These are phyloP conservation scores for Rubia tinctorum DNA, from an alignment of 305 asterid species.

Conservation along the genomic window DNA sequence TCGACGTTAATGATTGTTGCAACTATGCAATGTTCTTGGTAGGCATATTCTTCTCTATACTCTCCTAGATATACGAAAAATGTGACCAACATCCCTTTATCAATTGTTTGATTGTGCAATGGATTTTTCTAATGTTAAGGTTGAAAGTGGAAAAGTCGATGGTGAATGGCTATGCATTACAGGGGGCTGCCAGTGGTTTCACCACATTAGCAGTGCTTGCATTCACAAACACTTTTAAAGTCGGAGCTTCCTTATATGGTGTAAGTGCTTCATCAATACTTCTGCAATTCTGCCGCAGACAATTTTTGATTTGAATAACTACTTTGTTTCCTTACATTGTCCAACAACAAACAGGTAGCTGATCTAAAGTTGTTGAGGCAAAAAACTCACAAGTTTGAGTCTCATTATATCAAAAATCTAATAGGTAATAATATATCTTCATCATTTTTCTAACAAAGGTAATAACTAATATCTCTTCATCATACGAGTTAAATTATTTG, in stretches of 20 bases:
- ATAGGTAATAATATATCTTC: slow-evolving; percentile 38
- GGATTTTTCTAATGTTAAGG: slow-evolving; percentile 43
- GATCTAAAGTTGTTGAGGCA: slow-evolving; percentile 67
- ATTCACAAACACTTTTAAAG: slow-evolving; percentile 75
- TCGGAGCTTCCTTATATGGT: slow-evolving; percentile 94
- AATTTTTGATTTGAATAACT: background rate
- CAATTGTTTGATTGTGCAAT: slow-evolving; percentile 4
- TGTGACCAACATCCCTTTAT: too few relatives aligned
- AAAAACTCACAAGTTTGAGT: slow-evolving; percentile 88
- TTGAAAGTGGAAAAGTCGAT: slow-evolving; percentile 80
- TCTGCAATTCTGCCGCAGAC: slow-evolving; percentile 48
- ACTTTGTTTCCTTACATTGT: slow-evolving; percentile 8
- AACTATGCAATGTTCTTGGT: too few relatives aligned
- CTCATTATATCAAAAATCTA: slow-evolving; percentile 78
- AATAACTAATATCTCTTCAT: too few relatives aligned
- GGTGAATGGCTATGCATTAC: slow-evolving; percentile 82
- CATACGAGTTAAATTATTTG: background rate
- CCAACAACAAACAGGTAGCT: slow-evolving; percentile 61
- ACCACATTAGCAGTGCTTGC: slow-evolving; percentile 97
- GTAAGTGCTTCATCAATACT: slow-evolving; percentile 48
- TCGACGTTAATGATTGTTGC: too few relatives aligned
- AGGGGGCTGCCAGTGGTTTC: slow-evolving; percentile 99
- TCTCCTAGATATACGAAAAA: too few relatives aligned
- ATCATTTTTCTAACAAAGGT: too few relatives aligned
- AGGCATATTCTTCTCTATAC: too few relatives aligned